Evolutionary conservation across 768 basidiomycete species (phyloP), one percentile per base, ranked within the genome.

Genomic region (Neoboletus brunneissimus): DNA sequence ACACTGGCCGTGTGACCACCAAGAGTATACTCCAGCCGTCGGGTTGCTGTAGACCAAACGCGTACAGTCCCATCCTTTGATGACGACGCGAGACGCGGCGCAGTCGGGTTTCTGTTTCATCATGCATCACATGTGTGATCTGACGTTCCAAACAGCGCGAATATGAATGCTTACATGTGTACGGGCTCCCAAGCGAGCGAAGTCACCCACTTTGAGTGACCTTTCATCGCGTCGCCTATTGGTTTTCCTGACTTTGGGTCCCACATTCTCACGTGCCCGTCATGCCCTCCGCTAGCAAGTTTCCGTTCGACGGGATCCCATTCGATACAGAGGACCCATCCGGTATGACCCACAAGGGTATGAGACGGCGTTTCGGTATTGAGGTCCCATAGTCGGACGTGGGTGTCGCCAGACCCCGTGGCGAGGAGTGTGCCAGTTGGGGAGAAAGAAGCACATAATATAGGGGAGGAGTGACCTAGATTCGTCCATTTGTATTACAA

Each of bases 281-380:
- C 95, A 67, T 98, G 89, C 0, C 94, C 94, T 1, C 97, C 97
- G 4, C 91, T 94, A 0, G 95, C 96, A 15, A 98, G 75, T 64
- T 86, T 88, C 43, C 94, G 77, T 67, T 98, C 95, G 79, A 91
- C 81, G 0, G 91, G 90, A 65, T 98, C 94, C 95, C 96, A 99
- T 67, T 98, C 97, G 5, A 94, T 91, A 63, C 94, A 98, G 2
- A 98, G 79, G 2, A 99, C 94, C 96, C 95, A 98, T 0, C 94
- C 95, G 62, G 86, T 85, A 67, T 99, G 97, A 0, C 97, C 97
- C 0, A 81, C 73, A 18, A 98, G 79, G 15, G 86, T 88, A 67
- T 91, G 88, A 40, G 90, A 91, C 1, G 97, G 96, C 7, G 85
- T 88, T 71, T 98, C 97, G 0, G 91, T 96, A 65, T 88, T 82